Base-by-base conservation (phyloP, 192 early-diverging fungal species). In the Phycomyces blakesleeanus region DNA sequence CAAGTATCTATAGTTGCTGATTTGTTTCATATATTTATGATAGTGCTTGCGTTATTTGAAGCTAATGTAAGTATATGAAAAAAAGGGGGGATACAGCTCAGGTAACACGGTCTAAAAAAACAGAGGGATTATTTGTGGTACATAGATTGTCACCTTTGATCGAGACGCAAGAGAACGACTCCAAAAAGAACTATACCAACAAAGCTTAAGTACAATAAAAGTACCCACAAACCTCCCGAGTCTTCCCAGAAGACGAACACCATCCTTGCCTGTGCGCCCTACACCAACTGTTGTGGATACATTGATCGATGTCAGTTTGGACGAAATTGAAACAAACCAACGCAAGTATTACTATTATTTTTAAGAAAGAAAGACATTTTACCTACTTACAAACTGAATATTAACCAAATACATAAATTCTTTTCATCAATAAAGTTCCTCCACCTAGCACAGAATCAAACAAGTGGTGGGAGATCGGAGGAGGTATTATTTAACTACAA, bases 391-490 rank as follows among this genome's bases (percentile, higher is more conserved):
- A 22, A 0, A 37, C 47, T 21, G 3, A 57, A n/a, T n/a, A n/a
- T 1, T 58, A 21, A 60, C 18, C 56, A n/a, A n/a, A n/a, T 29
- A 54, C 0, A 18, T 61, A 55, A 29, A 15, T 49, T 25, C 18
- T 59, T 56, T 14, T 25, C 2, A 20, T 37, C 55, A 60, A 49
- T 29, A 41, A 58, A 80, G 80, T 69, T 5, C 83, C 78, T 8
- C 69, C 72, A 50, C 83, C 83, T 22, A 85, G 83, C 37, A 79
- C 83, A 11, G 78, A 79, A 2, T 44, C 27, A 2, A 67, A 72
- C 21, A 76, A 81, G 44, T 85, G 83, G 83, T 85, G 83, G 83
- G 77, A 80, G 21, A 72, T 78, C 20, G 67, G 61, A 12, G 52
- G 15, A 41, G 53, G 72, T 71, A 57, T 54, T 20, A 41, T n/a